Conservation (phyloP, 371 early-diverging fungal genomes). For the Actinomortierella wolfii region DNA sequence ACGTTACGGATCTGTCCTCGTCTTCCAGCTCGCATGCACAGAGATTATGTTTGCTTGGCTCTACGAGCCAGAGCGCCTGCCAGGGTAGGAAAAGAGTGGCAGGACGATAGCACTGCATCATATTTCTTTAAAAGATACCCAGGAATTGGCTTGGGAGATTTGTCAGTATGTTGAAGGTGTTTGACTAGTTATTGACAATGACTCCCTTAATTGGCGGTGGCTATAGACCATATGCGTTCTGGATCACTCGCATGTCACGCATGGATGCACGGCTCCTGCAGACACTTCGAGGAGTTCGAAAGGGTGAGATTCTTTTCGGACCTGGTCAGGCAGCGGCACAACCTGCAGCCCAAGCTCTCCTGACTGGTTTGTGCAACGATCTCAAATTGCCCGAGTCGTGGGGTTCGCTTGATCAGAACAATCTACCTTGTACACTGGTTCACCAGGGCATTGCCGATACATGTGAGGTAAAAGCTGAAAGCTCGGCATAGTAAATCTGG, state of each 20-base stretch:
- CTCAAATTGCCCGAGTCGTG: constrained; percentile 7
- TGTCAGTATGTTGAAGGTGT: neutral
- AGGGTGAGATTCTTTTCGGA: constrained; percentile 54
- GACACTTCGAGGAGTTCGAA: constrained; percentile 52
- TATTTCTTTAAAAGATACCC: too few species aligned
- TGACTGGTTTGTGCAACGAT: constrained; percentile 28
- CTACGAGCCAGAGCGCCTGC: constrained; percentile 57
- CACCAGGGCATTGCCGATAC: constrained; percentile 33
- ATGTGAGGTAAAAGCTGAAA: constrained; percentile 26
- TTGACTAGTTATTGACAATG: neutral
- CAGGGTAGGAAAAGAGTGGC: constrained; percentile 48
- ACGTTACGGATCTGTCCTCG: constrained; percentile 58
- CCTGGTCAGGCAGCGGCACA: constrained; percentile 32
- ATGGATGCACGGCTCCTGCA: constrained; percentile 61
- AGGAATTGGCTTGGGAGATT: too few species aligned
- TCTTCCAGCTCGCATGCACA: constrained; percentile 60
- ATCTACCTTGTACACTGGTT: constrained; percentile 27
- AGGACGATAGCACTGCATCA: too few species aligned
- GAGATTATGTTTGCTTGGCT: constrained; percentile 73
- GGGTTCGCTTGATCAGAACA: neutral
- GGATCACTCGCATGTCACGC: constrained; percentile 67
- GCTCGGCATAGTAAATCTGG: too few species aligned
- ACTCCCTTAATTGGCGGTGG: constrained; percentile 10
- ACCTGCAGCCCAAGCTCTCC: constrained; percentile 17
- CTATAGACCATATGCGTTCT: constrained; percentile 57